Conservation (phyloP, 495 filamentous ascomycete genomes). For the Lindgomyces ingoldianus region DNA sequence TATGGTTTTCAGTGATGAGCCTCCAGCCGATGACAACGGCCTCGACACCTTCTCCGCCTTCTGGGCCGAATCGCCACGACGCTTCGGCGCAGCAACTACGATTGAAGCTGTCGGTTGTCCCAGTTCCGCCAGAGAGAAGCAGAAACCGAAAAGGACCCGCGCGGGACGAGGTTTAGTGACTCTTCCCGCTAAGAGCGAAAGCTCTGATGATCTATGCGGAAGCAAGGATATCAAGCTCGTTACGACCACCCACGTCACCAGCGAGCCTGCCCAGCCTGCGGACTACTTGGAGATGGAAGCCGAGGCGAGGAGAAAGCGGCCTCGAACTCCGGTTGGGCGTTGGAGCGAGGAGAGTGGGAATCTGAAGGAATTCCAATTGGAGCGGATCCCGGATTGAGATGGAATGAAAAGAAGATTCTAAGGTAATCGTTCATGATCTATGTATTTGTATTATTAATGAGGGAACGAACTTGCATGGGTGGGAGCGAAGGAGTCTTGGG, state of each 20-base stretch:
- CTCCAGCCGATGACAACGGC: conserved; percentile 32
- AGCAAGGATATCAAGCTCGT: conserved; percentile 31
- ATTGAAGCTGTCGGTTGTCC: conserved; percentile 30
- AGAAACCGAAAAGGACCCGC: background rate
- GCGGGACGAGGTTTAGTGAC: background rate
- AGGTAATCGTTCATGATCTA: background rate
- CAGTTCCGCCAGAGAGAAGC: background rate
- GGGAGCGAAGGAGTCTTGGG: background rate
- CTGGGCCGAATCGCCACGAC: conserved; percentile 24
- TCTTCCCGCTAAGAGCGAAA: conserved; percentile 10
- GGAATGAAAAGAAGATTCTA: background rate
- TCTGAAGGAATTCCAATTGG: conserved; percentile 27
- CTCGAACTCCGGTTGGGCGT: conserved; percentile 24
- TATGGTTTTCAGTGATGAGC: conserved; percentile 35
- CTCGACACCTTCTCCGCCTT: conserved; percentile 38
- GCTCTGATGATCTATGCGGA: conserved; percentile 27
- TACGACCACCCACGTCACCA: conserved; percentile 30
- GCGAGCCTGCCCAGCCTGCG: conserved; percentile 28
- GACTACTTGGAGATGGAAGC: conserved; percentile 31
- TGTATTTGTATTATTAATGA: background rate
- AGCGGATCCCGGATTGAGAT: conserved; percentile 27
- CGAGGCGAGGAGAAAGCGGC: conserved; percentile 15
- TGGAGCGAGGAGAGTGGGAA: conserved; percentile 33
- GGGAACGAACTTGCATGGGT: background rate
- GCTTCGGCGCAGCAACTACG: conserved; percentile 29